phyloP scores from a whole-genome alignment of 78 protist genomes.

The Dictyostelium citrinum region DNA sequence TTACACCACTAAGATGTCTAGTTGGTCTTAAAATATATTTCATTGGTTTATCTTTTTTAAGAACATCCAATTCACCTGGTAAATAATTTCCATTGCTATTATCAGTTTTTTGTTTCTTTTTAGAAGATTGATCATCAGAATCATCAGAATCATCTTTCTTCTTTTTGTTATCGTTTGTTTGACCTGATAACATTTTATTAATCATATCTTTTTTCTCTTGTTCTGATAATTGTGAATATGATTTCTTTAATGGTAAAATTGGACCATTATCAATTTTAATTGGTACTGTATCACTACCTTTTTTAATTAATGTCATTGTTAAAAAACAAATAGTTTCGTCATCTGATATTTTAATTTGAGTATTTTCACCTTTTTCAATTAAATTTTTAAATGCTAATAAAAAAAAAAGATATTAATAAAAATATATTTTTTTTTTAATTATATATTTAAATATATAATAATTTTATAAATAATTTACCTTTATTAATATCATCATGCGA shows the following conservation, averaged over 20 bases:
- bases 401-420: no score
- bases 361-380: background rate
- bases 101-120: background rate
- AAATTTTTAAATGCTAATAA: background rate
- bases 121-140: no score
- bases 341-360: background rate
- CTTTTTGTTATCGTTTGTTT: background rate
- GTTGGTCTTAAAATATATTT: conserved; percentile 35
- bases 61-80: conserved; percentile 62
- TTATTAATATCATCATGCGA: background rate
- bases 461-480: background rate
- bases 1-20: conserved; percentile 1
- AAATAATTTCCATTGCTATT: background rate
- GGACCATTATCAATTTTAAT: conserved; percentile 40
- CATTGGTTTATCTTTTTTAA: conserved; percentile 38
- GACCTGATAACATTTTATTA: background rate
- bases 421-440: no score
- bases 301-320: background rate
- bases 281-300: background rate
- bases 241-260: conserved; percentile 5
- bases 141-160: background rate
- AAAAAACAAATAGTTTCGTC: conserved; percentile 14
- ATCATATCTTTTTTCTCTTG: conserved; percentile 45
- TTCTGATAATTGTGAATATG: conserved; percentile 58
- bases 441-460: no score